Evolutionary conservation across 2,329 filamentous ascomycete genomes (phyloP).

Genomic region (Seiridium unicorne): DNA sequence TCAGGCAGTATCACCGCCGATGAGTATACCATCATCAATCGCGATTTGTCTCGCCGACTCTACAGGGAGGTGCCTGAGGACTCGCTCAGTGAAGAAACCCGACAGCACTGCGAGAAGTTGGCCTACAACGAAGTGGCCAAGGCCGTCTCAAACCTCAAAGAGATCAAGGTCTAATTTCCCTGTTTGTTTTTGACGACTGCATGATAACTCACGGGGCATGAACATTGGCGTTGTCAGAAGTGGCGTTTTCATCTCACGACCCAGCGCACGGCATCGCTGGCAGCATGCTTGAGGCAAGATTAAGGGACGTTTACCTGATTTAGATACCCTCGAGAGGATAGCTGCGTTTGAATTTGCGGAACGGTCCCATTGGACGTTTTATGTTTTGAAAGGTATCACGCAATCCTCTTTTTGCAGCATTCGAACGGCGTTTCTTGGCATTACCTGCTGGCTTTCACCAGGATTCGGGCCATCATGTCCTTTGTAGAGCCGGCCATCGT

Average conservation of each 20-base stretch:
- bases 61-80: slow-evolving; percentile 67
- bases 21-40: slow-evolving; percentile 90
- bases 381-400: neutral
- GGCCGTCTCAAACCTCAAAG: slow-evolving; percentile 59
- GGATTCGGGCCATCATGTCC: neutral
- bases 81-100: slow-evolving; percentile 62
- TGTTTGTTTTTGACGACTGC: slow-evolving; percentile 8
- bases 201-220: slow-evolving; percentile 10
- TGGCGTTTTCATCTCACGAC: slow-evolving; percentile 15
- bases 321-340: slow-evolving; percentile 20
- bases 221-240: slow-evolving; percentile 11
- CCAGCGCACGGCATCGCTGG: slow-evolving; percentile 13
- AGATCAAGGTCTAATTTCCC: slow-evolving; percentile 17
- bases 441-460: neutral
- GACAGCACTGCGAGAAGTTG: slow-evolving; percentile 71
- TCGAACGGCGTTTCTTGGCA: slow-evolving; percentile 1
- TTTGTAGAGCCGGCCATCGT: neutral
- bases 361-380: slow-evolving; percentile 5
- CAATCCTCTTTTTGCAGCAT: neutral
- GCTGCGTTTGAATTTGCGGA: slow-evolving; percentile 13
- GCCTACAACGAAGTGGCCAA: slow-evolving; percentile 76
- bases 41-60: slow-evolving; percentile 81
- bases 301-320: slow-evolving; percentile 17
- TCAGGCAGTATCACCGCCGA: slow-evolving; percentile 79
- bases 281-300: slow-evolving; percentile 14